These are phyloP conservation scores for Xerocomellus amylosporus DNA, from an alignment of 768 basidiomycete genomes.

Conservation along the genomic window DNA sequence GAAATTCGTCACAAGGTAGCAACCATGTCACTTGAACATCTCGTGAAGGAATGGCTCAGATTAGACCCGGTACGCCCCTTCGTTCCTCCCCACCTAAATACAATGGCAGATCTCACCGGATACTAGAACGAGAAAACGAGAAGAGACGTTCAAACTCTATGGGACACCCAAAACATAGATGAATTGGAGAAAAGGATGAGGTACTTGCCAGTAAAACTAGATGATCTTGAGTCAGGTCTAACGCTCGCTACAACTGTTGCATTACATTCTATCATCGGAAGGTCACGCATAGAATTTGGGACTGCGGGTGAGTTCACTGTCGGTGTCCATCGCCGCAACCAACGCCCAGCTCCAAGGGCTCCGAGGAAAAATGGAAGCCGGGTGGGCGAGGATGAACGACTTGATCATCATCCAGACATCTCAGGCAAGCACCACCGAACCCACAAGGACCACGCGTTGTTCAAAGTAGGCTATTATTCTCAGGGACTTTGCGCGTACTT, in stretches of 20 bases:
- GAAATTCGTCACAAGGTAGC: neutral
- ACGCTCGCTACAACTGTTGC: neutral
- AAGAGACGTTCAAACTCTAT: conserved; percentile 35
- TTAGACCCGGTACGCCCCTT: conserved; percentile 41
- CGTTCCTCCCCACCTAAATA: neutral
- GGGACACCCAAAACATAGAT: conserved; percentile 24
- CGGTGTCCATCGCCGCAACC: neutral
- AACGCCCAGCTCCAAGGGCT: conserved; percentile 47
- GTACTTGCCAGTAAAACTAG: conserved; percentile 19
- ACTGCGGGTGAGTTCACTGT: conserved; percentile 61
- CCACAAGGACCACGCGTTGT: neutral
- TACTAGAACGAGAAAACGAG: conserved; percentile 40
- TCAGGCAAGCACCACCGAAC: conserved; percentile 45
- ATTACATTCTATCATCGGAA: conserved; percentile 23
- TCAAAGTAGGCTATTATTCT: neutral
- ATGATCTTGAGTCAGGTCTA: neutral
- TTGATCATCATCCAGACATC: conserved; percentile 79
- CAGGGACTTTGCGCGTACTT: conserved; percentile 81
- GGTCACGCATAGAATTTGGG: conserved; percentile 78
- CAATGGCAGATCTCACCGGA: neutral
- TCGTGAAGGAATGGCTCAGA: conserved; percentile 51
- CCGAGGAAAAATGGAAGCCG: conserved; percentile 81
- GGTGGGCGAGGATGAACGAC: conserved; percentile 91
- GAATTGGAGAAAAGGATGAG: conserved; percentile 45
- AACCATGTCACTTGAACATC: conserved; percentile 32